These are phyloP conservation scores for Leccinum solheimii DNA, from an alignment of 1,284 basidiomycete species.

Conservation along the genomic window DNA sequence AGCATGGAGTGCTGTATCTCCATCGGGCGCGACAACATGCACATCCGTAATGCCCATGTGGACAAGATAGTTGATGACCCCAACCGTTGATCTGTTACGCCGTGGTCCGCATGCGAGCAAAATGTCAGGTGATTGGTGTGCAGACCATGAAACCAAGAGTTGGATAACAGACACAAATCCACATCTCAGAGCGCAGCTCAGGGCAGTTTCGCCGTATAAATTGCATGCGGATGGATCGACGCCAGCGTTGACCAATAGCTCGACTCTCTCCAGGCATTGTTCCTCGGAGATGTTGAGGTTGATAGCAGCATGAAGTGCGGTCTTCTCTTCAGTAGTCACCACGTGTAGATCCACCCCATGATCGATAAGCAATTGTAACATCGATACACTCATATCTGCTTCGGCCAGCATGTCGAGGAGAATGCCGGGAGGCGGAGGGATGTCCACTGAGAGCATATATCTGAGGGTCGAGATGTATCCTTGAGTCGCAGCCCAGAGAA, in stretches of 20 bases:
- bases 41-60: background rate
- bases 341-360: background rate
- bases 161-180: background rate
- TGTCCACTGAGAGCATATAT: background rate
- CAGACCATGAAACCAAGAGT: background rate
- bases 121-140: background rate
- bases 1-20: background rate
- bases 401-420: background rate
- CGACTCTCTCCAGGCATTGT: conserved; percentile 4
- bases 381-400: background rate
- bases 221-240: background rate
- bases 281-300: background rate
- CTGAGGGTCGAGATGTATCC: background rate
- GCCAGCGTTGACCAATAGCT: background rate
- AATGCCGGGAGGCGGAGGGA: background rate
- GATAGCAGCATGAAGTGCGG: background rate
- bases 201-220: background rate
- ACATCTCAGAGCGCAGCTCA: background rate
- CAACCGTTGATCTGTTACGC: background rate
- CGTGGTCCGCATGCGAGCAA: background rate
- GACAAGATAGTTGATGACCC: background rate
- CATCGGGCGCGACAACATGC: background rate
- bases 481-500: background rate
- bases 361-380: background rate
- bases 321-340: background rate